Percentiles rank a stretch among this genome's conserved stretches.
phyloP scores from a whole-genome alignment of 2,329 filamentous ascomycete species.

The Aspergillus glaucus region DNA sequence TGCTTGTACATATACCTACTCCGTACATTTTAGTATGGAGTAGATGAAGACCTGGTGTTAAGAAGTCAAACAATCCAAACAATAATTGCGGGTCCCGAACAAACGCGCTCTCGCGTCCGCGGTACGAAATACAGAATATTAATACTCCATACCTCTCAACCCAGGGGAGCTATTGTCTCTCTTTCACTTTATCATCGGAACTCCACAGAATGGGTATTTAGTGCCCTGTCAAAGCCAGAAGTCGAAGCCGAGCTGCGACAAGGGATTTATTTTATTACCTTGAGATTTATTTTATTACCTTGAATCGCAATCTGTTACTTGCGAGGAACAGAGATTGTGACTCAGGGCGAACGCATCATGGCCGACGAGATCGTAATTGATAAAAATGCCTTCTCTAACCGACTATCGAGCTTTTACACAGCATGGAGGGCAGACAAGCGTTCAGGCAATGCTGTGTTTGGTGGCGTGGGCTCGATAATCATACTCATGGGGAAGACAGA shows the following conservation, averaged over 20 bases:
- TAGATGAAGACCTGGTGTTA: too few relatives aligned
- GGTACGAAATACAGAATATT: background rate
- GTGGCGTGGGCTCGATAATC: constrained; percentile 77
- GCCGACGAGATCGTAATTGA: constrained; percentile 90
- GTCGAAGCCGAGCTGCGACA: too few relatives aligned
- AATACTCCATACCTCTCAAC: background rate
- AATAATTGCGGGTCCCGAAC: constrained; percentile 3
- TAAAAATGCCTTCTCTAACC: constrained; percentile 87
- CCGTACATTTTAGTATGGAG: too few relatives aligned
- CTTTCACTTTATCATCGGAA: background rate
- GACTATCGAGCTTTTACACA: constrained; percentile 75
- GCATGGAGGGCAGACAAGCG: constrained; percentile 97
- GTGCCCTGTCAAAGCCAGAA: too few relatives aligned
- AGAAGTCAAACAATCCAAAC: constrained; percentile 15
- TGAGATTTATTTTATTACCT: too few relatives aligned
- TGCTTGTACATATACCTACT: background rate
- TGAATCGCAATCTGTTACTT: background rate
- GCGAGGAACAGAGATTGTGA: background rate
- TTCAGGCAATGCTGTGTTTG: constrained; percentile 75
- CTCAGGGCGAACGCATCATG: constrained; percentile 38
- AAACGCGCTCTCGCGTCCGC: constrained; percentile 2
- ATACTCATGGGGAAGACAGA: constrained; percentile 94
- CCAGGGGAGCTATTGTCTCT: background rate
- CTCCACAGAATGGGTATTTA: too few relatives aligned
- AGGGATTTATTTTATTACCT: too few relatives aligned